Conservation (phyloP, 2,329 filamentous ascomycete genomes). For the Elsinoe arachidis region DNA sequence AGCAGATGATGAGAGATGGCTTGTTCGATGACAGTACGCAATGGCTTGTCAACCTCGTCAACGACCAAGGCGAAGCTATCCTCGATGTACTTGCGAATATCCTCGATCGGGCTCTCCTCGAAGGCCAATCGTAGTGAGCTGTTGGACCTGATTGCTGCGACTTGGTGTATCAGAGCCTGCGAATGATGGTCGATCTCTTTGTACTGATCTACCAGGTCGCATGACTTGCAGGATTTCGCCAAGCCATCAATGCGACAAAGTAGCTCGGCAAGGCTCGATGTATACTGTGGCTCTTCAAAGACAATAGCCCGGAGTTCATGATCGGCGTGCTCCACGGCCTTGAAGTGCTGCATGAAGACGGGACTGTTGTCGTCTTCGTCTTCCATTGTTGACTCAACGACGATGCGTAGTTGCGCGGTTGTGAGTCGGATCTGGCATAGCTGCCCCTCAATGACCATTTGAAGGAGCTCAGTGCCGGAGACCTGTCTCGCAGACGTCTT, state of each 20-base stretch:
- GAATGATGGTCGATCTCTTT: background rate
- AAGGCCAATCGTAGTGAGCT: background rate
- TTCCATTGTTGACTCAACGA: no score
- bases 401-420: no score
- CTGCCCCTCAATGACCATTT: no score
- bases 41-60: background rate
- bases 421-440: no score
- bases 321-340: no score
- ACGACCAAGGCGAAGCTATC: background rate
- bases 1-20: background rate
- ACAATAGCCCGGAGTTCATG: no score
- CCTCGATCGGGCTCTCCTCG: background rate
- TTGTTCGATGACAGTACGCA: background rate
- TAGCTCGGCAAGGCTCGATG: background rate
- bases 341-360: no score
- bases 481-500: no score
- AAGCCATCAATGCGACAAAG: background rate
- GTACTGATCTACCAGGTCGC: no score
- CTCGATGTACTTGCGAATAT: background rate
- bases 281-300: background rate
- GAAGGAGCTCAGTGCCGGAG: no score
- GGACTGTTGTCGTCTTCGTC: no score
- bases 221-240: background rate
- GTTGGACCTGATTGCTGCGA: background rate
- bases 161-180: background rate